Conservation (phyloP, 2,329 filamentous ascomycete species). For the Cladosporium sp. region DNA sequence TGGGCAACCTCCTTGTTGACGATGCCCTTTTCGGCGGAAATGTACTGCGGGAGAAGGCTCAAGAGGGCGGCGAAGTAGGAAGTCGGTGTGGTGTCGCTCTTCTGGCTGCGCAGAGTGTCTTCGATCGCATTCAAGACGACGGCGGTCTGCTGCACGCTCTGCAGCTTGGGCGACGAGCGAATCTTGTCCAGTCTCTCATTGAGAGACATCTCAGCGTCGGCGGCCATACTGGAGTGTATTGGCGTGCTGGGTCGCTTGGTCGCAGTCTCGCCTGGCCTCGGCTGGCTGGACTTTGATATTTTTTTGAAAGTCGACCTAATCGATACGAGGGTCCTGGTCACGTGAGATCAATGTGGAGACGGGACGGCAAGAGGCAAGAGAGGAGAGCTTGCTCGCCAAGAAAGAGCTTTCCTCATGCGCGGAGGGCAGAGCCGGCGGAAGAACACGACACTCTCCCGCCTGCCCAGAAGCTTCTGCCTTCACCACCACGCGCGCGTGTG, state of each 20-base stretch:
- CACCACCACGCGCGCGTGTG: background rate
- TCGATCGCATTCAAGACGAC: slow-evolving; percentile 90
- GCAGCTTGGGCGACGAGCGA: slow-evolving; percentile 84
- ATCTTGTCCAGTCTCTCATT: slow-evolving; percentile 97
- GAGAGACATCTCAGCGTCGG: slow-evolving; percentile 55
- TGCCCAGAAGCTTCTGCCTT: slow-evolving; percentile 19
- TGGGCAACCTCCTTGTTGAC: slow-evolving; percentile 80
- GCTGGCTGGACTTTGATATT: slow-evolving; percentile 2
- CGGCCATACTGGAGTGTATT: slow-evolving; percentile 17
- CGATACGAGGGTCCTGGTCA: background rate
- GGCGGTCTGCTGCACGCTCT: slow-evolving; percentile 89
- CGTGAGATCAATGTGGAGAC: background rate
- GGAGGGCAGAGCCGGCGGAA: background rate
- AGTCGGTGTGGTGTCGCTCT: slow-evolving; percentile 78
- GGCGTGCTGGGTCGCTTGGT: slow-evolving; percentile 13
- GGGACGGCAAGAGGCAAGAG: background rate
- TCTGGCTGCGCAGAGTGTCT: slow-evolving; percentile 86
- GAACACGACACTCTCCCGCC: slow-evolving; percentile 11
- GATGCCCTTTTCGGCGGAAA: slow-evolving; percentile 62
- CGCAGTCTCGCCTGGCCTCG: slow-evolving; percentile 5
- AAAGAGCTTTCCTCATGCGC: slow-evolving; percentile 1
- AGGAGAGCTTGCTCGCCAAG: background rate
- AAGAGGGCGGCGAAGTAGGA: slow-evolving; percentile 96
- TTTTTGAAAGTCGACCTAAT: slow-evolving; percentile 15
- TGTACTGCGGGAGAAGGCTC: slow-evolving; percentile 78